These are phyloP conservation scores for Paxillus involutus DNA, from an alignment of 768 basidiomycete genomes.

Conservation along the genomic window DNA sequence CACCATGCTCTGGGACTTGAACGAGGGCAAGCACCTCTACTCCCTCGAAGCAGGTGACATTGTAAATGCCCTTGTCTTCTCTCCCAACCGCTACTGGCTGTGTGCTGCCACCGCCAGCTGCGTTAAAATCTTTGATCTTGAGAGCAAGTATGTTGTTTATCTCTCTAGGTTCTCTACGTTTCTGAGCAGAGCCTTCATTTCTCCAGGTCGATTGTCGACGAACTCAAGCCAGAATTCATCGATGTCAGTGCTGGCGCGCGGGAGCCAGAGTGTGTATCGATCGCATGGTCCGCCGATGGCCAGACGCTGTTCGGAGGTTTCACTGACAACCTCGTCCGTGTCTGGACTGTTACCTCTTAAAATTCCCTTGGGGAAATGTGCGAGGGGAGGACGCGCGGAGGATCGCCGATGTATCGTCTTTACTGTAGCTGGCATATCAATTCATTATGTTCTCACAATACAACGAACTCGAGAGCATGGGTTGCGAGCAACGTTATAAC, in stretches of 20 bases:
- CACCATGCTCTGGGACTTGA: constrained; percentile 99
- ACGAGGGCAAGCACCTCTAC: constrained; percentile 99
- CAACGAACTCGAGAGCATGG: background rate
- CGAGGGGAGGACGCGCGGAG: constrained; percentile 12
- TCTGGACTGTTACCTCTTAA: constrained; percentile 78
- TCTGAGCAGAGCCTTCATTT: background rate
- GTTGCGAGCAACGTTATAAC: background rate
- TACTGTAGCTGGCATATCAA: constrained; percentile 25
- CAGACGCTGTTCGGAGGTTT: constrained; percentile 97
- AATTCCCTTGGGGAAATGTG: constrained; percentile 21
- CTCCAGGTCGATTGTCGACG: constrained; percentile 91
- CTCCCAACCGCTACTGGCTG: constrained; percentile 99
- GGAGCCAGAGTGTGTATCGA: constrained; percentile 91
- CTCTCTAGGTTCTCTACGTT: background rate
- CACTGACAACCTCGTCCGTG: constrained; percentile 91
- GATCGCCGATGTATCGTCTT: constrained; percentile 23
- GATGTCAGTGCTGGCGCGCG: constrained; percentile 69
- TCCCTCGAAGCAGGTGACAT: constrained; percentile 97
- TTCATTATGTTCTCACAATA: constrained; percentile 12
- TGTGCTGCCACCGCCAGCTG: constrained; percentile 97
- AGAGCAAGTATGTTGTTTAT: constrained; percentile 82
- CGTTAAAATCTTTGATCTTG: constrained; percentile 99
- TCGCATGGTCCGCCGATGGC: constrained; percentile 98
- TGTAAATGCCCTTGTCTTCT: constrained; percentile 99
- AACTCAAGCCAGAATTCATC: constrained; percentile 93